Evolutionary conservation across 805 yeast genomes (phyloP).

Genomic region (Sporopachydermia quercuum): DNA sequence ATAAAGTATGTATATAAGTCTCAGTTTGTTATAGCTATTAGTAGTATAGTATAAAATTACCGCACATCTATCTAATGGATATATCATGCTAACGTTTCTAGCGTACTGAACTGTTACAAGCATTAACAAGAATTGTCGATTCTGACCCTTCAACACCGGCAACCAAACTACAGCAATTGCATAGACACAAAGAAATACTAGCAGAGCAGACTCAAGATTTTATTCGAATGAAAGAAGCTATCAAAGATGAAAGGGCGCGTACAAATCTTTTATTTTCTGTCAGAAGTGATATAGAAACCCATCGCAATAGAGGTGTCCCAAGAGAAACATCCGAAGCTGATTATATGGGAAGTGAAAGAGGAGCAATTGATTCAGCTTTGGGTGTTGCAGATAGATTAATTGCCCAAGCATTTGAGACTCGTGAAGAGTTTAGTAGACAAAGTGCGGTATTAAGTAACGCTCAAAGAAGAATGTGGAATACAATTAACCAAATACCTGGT

Average conservation of each 20-base stretch:
- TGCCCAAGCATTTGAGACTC: constrained; percentile 75
- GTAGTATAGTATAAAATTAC: constrained; percentile 2
- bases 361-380: constrained; percentile 59
- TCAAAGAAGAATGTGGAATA: constrained; percentile 42
- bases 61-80: constrained; percentile 10
- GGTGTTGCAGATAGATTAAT: constrained; percentile 65
- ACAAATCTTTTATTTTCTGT: constrained; percentile 62
- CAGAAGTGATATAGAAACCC: constrained; percentile 63
- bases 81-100: constrained; percentile 8
- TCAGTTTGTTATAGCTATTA: constrained; percentile 16
- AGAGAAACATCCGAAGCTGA: constrained; percentile 33
- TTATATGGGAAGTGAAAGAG: constrained; percentile 65
- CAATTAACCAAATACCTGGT: constrained; percentile 69
- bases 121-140: constrained; percentile 39
- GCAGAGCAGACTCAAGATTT: constrained; percentile 56
- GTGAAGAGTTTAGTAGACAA: constrained; percentile 74
- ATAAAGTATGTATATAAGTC: constrained; percentile 18
- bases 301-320: constrained; percentile 25
- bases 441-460: constrained; percentile 47
- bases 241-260: constrained; percentile 64
- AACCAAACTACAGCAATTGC: constrained; percentile 64
- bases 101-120: constrained; percentile 38
- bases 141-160: constrained; percentile 44
- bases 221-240: constrained; percentile 38
- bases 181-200: constrained; percentile 66